These are phyloP conservation scores for Penicillium hordei DNA, from an alignment of 2,329 filamentous ascomycete species.

Conservation along the genomic window DNA sequence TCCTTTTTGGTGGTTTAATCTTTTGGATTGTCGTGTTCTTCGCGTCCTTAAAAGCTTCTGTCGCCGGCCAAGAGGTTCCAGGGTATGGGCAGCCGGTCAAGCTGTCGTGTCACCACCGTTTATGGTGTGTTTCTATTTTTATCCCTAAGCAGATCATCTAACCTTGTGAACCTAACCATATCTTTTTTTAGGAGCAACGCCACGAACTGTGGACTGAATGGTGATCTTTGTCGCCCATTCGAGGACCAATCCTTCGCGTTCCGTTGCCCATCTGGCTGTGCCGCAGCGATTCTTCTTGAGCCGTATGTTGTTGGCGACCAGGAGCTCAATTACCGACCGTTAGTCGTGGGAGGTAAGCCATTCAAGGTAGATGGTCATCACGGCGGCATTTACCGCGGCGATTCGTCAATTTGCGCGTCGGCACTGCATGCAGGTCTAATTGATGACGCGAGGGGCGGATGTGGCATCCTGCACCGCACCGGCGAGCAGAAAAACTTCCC, in stretches of 20 bases:
- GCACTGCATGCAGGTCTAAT: conserved; percentile 62
- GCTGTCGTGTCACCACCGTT: conserved; percentile 34
- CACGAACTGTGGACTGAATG: conserved; percentile 56
- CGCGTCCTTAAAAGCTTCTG: conserved; percentile 31
- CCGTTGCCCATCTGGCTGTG: conserved; percentile 59
- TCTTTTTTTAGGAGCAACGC: conserved; percentile 32
- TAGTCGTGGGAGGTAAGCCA: conserved; percentile 57
- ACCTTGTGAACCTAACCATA: conserved; percentile 3
- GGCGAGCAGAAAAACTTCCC: conserved; percentile 53
- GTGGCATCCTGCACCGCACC: conserved; percentile 54
- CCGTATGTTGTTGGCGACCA: conserved; percentile 59
- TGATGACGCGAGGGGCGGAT: conserved; percentile 55
- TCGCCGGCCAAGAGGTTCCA: conserved; percentile 30
- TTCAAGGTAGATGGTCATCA: conserved; percentile 39
- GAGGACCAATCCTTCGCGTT: conserved; percentile 56
- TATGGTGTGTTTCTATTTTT: conserved; percentile 44
- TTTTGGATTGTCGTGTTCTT: conserved; percentile 39
- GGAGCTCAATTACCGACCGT: conserved; percentile 53
- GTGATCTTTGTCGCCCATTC: conserved; percentile 58
- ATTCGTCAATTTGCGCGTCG: conserved; percentile 61
- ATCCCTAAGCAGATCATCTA: not conserved
- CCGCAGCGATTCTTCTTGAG: conserved; percentile 51
- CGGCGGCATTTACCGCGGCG: conserved; percentile 56
- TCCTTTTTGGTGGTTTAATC: conserved; percentile 28
- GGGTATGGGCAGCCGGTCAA: conserved; percentile 38